Conservation (phyloP, 345 rosid genomes). For the Cardamine occulta region DNA sequence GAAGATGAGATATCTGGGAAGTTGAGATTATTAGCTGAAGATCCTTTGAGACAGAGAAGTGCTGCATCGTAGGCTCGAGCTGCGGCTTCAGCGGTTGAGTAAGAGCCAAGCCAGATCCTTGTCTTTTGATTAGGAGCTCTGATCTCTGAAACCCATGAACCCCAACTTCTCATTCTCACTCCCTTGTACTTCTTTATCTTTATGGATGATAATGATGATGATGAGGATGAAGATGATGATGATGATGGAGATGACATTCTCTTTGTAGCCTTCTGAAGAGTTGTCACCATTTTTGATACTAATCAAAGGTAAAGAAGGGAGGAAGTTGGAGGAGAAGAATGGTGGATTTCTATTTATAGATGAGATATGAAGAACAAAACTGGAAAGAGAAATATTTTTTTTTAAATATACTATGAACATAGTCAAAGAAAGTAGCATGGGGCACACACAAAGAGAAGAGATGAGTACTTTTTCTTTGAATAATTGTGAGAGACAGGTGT, state of each 20-base stretch:
- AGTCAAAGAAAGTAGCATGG: conserved; percentile 46
- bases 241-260: conserved; percentile 38
- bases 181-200: conserved; percentile 83
- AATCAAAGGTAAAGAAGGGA: background rate
- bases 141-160: conserved; percentile 98
- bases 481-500: conserved; percentile 35
- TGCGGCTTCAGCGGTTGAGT: conserved; percentile 93
- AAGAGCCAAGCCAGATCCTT: conserved; percentile 96
- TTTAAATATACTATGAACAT: conserved; percentile 24
- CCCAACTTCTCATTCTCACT: conserved; percentile 99
- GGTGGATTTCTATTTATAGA: conserved; percentile 41
- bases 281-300: conserved; percentile 62
- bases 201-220: conserved; percentile 42
- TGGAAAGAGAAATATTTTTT: conserved; percentile 27
- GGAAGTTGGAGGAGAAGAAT: conserved; percentile 32
- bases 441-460: conserved; percentile 33
- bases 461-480: conserved; percentile 26
- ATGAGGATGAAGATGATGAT: conserved; percentile 24
- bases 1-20: conserved; percentile 69
- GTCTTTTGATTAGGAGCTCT: conserved; percentile 97
- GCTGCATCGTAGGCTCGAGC: conserved; percentile 99
- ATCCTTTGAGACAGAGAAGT: conserved; percentile 84
- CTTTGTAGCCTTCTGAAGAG: conserved; percentile 51
- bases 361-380: conserved; percentile 38
- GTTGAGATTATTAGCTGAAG: conserved; percentile 76